phyloP scores from a whole-genome alignment of 306 rosid species.

The Hippophae rhamnoides region DNA sequence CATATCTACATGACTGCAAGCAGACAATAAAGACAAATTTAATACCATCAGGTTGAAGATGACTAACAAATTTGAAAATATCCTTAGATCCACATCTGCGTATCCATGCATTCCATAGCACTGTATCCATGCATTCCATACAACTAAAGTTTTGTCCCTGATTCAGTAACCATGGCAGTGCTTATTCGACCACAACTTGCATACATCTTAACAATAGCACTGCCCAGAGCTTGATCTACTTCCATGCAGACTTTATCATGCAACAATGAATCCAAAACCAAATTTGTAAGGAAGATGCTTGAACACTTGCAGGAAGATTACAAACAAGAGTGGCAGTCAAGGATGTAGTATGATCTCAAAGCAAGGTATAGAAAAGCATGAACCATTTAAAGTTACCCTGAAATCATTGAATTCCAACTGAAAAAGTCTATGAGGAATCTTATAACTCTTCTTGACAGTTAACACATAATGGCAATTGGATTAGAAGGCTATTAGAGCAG shows the following conservation, averaged over 20 bases:
- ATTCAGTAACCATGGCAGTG: slow-evolving; percentile 34
- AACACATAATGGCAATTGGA: slow-evolving; percentile 43
- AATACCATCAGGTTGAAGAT: slow-evolving; percentile 36
- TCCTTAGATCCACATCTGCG: slow-evolving; percentile 44
- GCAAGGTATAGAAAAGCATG: slow-evolving; percentile 33
- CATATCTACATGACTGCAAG: slow-evolving; percentile 72
- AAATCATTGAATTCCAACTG: slow-evolving; percentile 74
- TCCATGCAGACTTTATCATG: slow-evolving; percentile 44
- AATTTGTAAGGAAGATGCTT: slow-evolving; percentile 41
- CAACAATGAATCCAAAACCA: slow-evolving; percentile 66
- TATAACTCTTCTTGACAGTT: slow-evolving; percentile 38
- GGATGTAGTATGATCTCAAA: slow-evolving; percentile 21
- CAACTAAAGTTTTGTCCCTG: slow-evolving; percentile 32
- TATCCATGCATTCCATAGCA: slow-evolving; percentile 66
- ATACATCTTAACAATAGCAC: slow-evolving; percentile 53
- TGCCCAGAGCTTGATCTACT: slow-evolving; percentile 44
- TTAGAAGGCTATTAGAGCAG: slow-evolving; percentile 51
- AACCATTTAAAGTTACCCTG: slow-evolving; percentile 51
- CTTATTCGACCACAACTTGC: slow-evolving; percentile 54
- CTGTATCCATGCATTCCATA: slow-evolving; percentile 64
- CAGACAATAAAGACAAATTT: slow-evolving; percentile 49
- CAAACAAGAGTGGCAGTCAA: slow-evolving; percentile 53
- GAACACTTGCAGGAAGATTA: slow-evolving; percentile 54
- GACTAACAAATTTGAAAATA: slow-evolving; percentile 41
- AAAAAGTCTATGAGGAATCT: slow-evolving; percentile 41